These are phyloP conservation scores for Entomortierella beljakovae DNA, from an alignment of 192 early-diverging fungal genomes.

Conservation along the genomic window DNA sequence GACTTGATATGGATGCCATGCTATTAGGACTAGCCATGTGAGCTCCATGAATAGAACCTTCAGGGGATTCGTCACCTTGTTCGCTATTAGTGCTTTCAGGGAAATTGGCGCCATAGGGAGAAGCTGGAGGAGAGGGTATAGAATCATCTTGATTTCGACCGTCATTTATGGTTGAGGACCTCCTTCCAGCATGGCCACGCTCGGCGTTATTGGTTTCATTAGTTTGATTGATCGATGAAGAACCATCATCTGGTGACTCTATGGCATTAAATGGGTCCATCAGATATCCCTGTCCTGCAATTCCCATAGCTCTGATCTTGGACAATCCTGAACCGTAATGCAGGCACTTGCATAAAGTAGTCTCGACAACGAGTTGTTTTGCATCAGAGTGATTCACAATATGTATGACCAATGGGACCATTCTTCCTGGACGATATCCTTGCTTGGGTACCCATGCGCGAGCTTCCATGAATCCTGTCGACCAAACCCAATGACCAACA, in stretches of 20 bases:
- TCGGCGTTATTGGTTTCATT: neutral
- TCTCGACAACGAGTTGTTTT: conserved; percentile 39
- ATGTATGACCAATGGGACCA: conserved; percentile 45
- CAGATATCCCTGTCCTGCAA: conserved; percentile 24
- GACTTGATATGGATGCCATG: conserved; percentile 44
- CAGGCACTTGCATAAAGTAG: conserved; percentile 41
- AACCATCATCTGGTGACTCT: conserved; percentile 1
- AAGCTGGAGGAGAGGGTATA: conserved; percentile 45
- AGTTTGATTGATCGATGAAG: neutral
- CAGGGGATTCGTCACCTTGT: conserved; percentile 32
- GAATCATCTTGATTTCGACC: neutral
- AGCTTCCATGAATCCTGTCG: conserved; percentile 52
- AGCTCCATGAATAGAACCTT: conserved; percentile 25
- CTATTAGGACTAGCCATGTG: conserved; percentile 39
- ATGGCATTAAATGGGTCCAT: conserved; percentile 15
- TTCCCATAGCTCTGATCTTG: conserved; percentile 34
- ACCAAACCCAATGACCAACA: conserved; percentile 52
- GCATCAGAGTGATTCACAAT: conserved; percentile 54
- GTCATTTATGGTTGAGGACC: conserved; percentile 1
- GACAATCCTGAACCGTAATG: conserved; percentile 46
- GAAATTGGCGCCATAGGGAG: conserved; percentile 31
- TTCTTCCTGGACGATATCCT: conserved; percentile 47
- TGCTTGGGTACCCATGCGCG: conserved; percentile 50
- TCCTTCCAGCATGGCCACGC: conserved; percentile 6
- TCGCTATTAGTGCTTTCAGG: no score